phyloP scores from a whole-genome alignment of 2,329 filamentous ascomycete genomes.

The Lasiodiplodia citricola region DNA sequence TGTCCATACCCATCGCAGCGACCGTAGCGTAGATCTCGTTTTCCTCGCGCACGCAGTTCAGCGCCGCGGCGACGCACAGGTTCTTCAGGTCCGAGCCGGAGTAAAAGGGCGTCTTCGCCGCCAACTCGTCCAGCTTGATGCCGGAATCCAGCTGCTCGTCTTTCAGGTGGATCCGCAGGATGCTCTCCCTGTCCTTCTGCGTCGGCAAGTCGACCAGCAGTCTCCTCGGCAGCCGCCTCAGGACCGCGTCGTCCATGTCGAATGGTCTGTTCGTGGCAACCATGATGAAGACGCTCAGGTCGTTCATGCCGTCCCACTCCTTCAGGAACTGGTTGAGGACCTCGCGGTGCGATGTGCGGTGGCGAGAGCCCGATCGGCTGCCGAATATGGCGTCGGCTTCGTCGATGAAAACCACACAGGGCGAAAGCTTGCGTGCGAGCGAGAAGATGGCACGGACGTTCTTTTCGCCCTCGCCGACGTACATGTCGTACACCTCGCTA shows the following conservation, averaged over 20 bases:
- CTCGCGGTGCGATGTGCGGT: conserved; percentile 77
- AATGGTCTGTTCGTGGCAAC: conserved; percentile 95
- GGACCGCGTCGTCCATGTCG: conserved; percentile 87
- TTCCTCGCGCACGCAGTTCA: conserved; percentile 80
- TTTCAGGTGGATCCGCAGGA: conserved; percentile 73
- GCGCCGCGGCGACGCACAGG: conserved; percentile 76
- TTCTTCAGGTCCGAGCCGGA: conserved; percentile 87
- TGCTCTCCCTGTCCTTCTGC: conserved; percentile 68
- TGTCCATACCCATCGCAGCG: not conserved
- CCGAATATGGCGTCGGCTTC: conserved; percentile 94
- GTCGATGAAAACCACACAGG: conserved; percentile 95
- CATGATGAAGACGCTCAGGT: conserved; percentile 91
- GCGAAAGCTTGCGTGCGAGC: conserved; percentile 86
- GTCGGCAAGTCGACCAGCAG: conserved; percentile 76
- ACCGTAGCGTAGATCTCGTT: conserved; percentile 47
- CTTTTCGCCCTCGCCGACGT: conserved; percentile 94
- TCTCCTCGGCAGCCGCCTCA: conserved; percentile 75
- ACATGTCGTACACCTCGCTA: conserved; percentile 94
- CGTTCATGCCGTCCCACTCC: conserved; percentile 93
- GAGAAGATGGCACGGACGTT: conserved; percentile 92
- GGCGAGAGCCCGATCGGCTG: conserved; percentile 69
- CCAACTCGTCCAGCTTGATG: conserved; percentile 67
- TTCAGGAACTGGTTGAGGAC: conserved; percentile 96
- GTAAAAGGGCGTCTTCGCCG: conserved; percentile 74
- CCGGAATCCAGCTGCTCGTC: conserved; percentile 67